phyloP scores from a whole-genome alignment of 2,329 filamentous ascomycete genomes.

The Colletotrichum truncatum region DNA sequence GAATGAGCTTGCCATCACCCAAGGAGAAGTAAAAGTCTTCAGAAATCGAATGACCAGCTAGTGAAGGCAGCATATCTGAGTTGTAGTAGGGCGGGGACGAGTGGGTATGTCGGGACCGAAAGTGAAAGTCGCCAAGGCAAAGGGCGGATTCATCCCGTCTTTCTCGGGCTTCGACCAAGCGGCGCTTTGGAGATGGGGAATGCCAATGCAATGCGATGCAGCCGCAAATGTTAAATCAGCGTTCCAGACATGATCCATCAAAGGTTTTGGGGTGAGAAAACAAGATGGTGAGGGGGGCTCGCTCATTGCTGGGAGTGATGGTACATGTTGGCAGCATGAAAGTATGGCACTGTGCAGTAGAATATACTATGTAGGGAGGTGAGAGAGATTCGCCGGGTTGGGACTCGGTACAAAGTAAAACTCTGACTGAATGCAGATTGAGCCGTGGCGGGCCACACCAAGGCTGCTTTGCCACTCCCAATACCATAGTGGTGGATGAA shows the following conservation, averaged over 20 bases:
- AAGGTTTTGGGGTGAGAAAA: neutral
- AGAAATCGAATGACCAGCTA: neutral
- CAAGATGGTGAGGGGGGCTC: neutral
- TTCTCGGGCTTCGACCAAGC: constrained; percentile 18
- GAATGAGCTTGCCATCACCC: neutral
- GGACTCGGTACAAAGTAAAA: no score
- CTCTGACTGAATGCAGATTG: neutral
- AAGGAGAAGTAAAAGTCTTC: no score
- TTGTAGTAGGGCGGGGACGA: constrained; percentile 9
- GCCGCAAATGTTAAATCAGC: neutral
- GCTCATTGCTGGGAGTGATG: no score
- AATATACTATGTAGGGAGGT: no score
- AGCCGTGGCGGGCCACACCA: neutral
- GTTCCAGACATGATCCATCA: neutral
- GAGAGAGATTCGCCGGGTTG: no score
- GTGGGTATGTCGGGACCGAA: constrained; percentile 29
- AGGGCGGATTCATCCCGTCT: constrained; percentile 27
- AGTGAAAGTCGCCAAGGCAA: constrained; percentile 12
- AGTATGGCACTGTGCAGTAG: no score
- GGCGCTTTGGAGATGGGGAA: constrained; percentile 16
- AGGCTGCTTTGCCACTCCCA: constrained; percentile 23
- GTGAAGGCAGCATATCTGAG: neutral
- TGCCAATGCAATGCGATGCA: constrained; percentile 8
- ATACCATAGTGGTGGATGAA: constrained; percentile 24
- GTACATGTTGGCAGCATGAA: neutral